phyloP scores from a whole-genome alignment of 176 grass and related monocot genomes.

The Phyllostachys edulis region DNA sequence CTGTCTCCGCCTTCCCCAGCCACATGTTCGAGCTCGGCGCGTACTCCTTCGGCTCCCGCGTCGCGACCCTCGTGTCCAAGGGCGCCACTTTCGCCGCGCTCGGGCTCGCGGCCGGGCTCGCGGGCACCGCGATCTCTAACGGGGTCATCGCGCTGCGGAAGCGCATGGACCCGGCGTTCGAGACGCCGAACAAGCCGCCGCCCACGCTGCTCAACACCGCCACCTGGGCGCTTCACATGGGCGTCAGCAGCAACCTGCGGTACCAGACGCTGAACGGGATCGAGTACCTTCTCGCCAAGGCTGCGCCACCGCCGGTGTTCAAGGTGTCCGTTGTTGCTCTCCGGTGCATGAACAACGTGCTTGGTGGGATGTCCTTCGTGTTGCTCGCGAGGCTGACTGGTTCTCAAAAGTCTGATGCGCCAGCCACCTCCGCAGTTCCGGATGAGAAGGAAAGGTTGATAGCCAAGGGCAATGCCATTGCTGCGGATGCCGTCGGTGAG shows the following conservation, averaged over 20 bases:
- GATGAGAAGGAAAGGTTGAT: constrained; percentile 70
- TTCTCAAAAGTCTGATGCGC: constrained; percentile 60
- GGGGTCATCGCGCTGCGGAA: constrained; percentile 67
- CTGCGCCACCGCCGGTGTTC: constrained; percentile 52
- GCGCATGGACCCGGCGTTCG: constrained; percentile 70
- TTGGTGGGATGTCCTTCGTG: constrained; percentile 83
- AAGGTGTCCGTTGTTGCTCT: constrained; percentile 70
- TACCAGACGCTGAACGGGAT: constrained; percentile 87
- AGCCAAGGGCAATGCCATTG: constrained; percentile 34
- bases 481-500: constrained; percentile 27
- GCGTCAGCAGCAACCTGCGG: constrained; percentile 73
- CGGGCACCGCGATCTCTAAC: constrained; percentile 71
- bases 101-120: constrained; percentile 69
- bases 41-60: constrained; percentile 59
- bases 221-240: constrained; percentile 88
- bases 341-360: constrained; percentile 73
- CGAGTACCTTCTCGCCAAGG: constrained; percentile 60
- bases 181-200: constrained; percentile 77
- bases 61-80: constrained; percentile 66
- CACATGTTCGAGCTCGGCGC: constrained; percentile 79
- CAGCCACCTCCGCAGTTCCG: background rate
- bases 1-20: constrained; percentile 50
- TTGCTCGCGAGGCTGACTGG: constrained; percentile 75
- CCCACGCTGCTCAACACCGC: constrained; percentile 73
- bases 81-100: constrained; percentile 61